Base-by-base conservation (phyloP, 495 filamentous ascomycete genomes). In the Platismatia glauca region DNA sequence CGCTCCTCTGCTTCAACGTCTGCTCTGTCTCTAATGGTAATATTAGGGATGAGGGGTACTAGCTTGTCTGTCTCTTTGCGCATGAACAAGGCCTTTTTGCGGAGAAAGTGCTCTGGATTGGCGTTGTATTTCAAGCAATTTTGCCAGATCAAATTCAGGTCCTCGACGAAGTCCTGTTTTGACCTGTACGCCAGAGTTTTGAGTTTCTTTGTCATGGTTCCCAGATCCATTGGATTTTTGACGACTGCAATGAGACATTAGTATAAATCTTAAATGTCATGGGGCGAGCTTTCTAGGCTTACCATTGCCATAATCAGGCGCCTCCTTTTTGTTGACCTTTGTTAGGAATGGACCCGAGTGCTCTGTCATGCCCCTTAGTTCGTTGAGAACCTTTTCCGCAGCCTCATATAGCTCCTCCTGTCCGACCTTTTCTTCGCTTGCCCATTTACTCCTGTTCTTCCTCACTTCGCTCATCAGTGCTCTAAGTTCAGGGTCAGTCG, bases 391-490 rank as follows among this genome's bases (percentile, higher is more conserved):
- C 76, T 96, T 96, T 69, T 99, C 94, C 20, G 91, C 81, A 13
- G 94, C 87, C 75, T 99, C 94, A 70, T 99, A 99, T 5, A 99
- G 82, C 75, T 99, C 94, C 69, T 97, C 94, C 74, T 99, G 94
- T 61, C 90, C 90, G 58, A 99, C 85, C 66, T 93, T 92, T 60
- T 99, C 94, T 72, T 97, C 94, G 73, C 86, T 97, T 24, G 94
- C 94, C 94, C 94, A 99, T 74, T 99, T 99, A 72, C 93, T 96
- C 66, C 94, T 79, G 69, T 96, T 96, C 70, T 97, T 97, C 59
- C 94, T 84, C 13, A 97, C 94, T 70, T 99, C 95, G 68, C 91
- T 95, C 82, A 99, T 93, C 62, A 99, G 76, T 55, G 82, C 88
- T 58, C 95, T 84, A 48, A 99, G 81, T 68, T 99, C 93, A 13